These are phyloP conservation scores for Tricholoma sp. DNA, from an alignment of 768 basidiomycete genomes.

Conservation along the genomic window DNA sequence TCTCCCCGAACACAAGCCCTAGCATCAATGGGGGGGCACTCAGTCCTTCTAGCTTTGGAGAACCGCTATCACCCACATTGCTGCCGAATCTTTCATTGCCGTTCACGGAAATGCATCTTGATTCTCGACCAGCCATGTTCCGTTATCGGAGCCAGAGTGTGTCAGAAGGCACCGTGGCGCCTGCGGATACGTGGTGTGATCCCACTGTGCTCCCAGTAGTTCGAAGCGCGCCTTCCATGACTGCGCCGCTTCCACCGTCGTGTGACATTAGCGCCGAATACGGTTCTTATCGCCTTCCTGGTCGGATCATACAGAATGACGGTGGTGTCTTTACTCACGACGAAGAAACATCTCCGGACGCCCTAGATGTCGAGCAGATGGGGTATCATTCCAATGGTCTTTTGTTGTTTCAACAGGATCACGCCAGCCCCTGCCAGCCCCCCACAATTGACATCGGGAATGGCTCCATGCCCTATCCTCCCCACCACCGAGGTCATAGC, in stretches of 20 bases:
- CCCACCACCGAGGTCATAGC: not conserved
- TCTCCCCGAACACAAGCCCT: not conserved
- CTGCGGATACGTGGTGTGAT: constrained; percentile 1
- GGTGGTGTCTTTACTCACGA: not conserved
- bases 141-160: not conserved
- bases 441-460: not conserved
- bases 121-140: not conserved
- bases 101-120: not conserved
- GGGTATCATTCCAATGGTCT: not conserved
- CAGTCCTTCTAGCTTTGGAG: not conserved
- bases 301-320: not conserved
- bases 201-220: not conserved
- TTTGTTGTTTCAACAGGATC: not conserved
- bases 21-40: not conserved
- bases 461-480: not conserved
- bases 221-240: not conserved
- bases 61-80: not conserved
- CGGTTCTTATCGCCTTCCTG: too few species aligned
- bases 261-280: too few species aligned
- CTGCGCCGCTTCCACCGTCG: not conserved
- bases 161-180: not conserved
- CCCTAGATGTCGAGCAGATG: not conserved
- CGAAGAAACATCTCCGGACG: not conserved
- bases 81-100: not conserved
- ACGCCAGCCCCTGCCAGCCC: not conserved